Evolutionary conservation across 2,329 filamentous ascomycete genomes (phyloP), one percentile per base, ranked within the genome.

Genomic region (Chrysosporium keratinophilum): DNA sequence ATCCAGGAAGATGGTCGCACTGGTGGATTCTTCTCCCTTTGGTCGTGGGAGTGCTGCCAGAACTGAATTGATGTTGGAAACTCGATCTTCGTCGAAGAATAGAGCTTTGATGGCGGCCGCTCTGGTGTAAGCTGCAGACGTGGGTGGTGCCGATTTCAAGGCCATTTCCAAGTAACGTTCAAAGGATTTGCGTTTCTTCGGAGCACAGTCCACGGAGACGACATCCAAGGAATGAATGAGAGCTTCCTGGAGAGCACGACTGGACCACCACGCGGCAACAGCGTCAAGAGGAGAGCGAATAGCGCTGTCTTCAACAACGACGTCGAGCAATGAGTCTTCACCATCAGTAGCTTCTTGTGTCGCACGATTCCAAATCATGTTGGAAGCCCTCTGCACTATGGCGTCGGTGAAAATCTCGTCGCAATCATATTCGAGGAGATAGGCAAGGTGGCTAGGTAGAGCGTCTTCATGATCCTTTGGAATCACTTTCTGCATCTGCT

Each of bases 261-360:
- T 88, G 0, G 90, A 94, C 74, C 84, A 93, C 90, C 90, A 96
- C 1, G 90, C 88, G 5, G 90, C 88, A 50, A 96, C 81, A 11
- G 88, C 89, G 68, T 96, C 91, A 59, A 96, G 79, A 0, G 90
- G 88, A 15, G 88, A 93, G 50, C 86, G 82, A 56, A 96, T 87
- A 2, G 88, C 84, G 50, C 82, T 81, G 63, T 96, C 91, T 56
- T 93, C 86, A 2, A 93, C 86, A 0, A 95, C 88, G 5, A 80
- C 78, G 64, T 94, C 86, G 77, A 94, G 85, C 46, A 86, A 82
- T 50, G 84, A 81, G 58, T 87, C 84, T 19, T 77, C 74, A 2
- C 78, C 74, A 42, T 76, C 72, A 0, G 82, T 78, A 31, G 83
- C 81, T 62, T 87, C 76, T 1, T 82, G 81, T 0, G 85, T 91